These are phyloP conservation scores for Neurospora crassa DNA, from an alignment of 2,329 filamentous ascomycete genomes.

Conservation along the genomic window DNA sequence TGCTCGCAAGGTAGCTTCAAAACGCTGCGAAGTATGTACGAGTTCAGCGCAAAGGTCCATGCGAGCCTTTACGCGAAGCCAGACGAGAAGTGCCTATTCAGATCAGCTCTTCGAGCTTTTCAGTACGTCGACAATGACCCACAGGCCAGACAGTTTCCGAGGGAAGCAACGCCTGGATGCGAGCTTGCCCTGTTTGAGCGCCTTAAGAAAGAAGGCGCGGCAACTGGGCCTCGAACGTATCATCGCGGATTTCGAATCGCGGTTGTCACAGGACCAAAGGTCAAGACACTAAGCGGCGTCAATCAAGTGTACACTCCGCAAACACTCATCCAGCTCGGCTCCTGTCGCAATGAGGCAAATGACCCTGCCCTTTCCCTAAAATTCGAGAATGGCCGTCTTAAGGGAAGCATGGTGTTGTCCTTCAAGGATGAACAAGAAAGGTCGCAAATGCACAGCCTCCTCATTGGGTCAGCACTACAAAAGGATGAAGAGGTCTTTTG, in stretches of 20 bases:
- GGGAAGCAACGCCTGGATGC: slow-evolving; percentile 62
- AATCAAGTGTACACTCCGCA: slow-evolving; percentile 58
- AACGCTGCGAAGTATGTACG: slow-evolving; percentile 72
- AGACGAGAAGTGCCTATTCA: slow-evolving; percentile 63
- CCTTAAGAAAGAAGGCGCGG: slow-evolving; percentile 56
- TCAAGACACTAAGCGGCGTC: slow-evolving; percentile 68
- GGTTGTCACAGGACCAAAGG: slow-evolving; percentile 66
- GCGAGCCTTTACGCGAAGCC: slow-evolving; percentile 56
- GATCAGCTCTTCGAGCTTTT: slow-evolving; percentile 60
- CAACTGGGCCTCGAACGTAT: slow-evolving; percentile 59
- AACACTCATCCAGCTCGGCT: slow-evolving; percentile 66
- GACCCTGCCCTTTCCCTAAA: slow-evolving; percentile 61
- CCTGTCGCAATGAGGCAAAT: slow-evolving; percentile 62
- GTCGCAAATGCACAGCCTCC: slow-evolving; percentile 58
- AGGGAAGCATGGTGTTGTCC: slow-evolving; percentile 65
- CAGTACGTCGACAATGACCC: slow-evolving; percentile 70
- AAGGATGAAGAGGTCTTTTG: slow-evolving; percentile 60
- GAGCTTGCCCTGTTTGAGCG: slow-evolving; percentile 69
- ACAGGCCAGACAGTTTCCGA: slow-evolving; percentile 64
- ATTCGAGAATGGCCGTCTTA: slow-evolving; percentile 54
- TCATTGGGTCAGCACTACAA: slow-evolving; percentile 62
- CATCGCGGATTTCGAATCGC: slow-evolving; percentile 75
- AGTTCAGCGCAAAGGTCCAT: slow-evolving; percentile 72
- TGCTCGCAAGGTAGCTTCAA: slow-evolving; percentile 71
- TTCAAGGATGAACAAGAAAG: slow-evolving; percentile 68